A percentile compares a stretch with the other conserved stretches of the same genome.
Conservation (phyloP, 2,329 filamentous ascomycete genomes). For the Septoria petroselini region DNA sequence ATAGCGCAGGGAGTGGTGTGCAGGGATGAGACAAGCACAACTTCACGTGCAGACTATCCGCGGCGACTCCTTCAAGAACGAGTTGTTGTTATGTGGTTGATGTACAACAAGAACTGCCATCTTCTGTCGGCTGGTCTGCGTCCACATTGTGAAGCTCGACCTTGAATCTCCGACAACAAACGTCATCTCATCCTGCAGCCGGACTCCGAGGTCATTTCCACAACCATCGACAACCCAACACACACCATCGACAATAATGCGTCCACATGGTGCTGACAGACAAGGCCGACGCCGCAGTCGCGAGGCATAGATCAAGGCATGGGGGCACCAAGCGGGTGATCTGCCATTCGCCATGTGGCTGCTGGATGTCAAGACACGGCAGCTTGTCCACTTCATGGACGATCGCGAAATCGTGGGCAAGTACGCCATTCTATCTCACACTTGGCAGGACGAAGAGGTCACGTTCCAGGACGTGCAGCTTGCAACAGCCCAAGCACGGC, state of each 20-base stretch:
- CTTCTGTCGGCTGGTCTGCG: too few relatives aligned
- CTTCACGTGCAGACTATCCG: neutral
- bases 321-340: too few relatives aligned
- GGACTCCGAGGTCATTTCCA: too few relatives aligned
- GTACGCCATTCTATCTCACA: slow-evolving; percentile 25
- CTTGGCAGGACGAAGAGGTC: slow-evolving; percentile 22
- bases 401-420: slow-evolving; percentile 8
- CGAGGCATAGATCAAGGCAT: too few relatives aligned
- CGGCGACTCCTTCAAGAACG: neutral
- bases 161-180: too few relatives aligned
- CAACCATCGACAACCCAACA: too few relatives aligned
- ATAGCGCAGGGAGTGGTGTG: neutral
- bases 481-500: neutral
- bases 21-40: slow-evolving; percentile 5
- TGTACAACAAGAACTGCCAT: too few relatives aligned
- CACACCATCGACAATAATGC: too few relatives aligned
- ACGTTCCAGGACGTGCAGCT: slow-evolving; percentile 17
- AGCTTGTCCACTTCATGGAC: slow-evolving; percentile 18
- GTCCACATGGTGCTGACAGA: too few relatives aligned
- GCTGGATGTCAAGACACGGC: slow-evolving; percentile 10
- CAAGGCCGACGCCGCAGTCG: too few relatives aligned
- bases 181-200: too few relatives aligned
- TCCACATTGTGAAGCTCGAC: too few relatives aligned
- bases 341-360: slow-evolving; percentile 20
- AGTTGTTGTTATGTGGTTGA: neutral